Evolutionary conservation across 768 basidiomycete genomes (phyloP).

Genomic region (Pholiota microspora): DNA sequence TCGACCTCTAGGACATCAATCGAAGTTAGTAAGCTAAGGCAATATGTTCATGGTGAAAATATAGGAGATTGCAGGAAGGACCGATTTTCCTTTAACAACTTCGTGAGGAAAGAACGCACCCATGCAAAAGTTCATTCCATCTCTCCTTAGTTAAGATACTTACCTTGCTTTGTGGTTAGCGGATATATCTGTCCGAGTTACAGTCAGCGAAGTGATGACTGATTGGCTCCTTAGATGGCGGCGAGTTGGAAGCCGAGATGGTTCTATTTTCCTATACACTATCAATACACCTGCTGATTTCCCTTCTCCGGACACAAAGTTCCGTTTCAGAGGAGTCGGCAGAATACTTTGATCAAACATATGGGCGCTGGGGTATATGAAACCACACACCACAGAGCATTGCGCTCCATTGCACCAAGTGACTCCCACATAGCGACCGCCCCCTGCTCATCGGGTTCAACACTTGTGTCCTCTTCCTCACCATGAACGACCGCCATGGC

Average conservation of each 20-base stretch:
- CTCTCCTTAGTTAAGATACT: too few relatives aligned
- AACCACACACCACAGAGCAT: conserved; percentile 19
- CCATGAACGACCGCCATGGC: conserved; percentile 24
- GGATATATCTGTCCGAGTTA: too few relatives aligned
- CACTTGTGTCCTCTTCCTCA: conserved; percentile 20
- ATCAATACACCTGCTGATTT: background rate
- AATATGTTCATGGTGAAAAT: too few relatives aligned
- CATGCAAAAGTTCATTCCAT: too few relatives aligned
- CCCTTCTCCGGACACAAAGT: background rate
- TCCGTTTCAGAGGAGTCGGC: background rate
- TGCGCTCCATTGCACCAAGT: conserved; percentile 21
- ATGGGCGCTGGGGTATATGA: background rate
- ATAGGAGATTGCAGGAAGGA: too few relatives aligned
- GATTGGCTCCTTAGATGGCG: background rate
- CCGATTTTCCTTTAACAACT: too few relatives aligned
- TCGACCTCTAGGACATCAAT: too few relatives aligned
- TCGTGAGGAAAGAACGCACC: too few relatives aligned
- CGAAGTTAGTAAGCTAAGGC: too few relatives aligned
- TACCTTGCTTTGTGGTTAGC: too few relatives aligned
- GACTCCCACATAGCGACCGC: conserved; percentile 16
- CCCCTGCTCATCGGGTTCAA: conserved; percentile 17
- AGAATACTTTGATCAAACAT: background rate
- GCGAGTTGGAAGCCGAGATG: background rate
- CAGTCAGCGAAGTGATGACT: background rate
- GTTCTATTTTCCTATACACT: background rate